phyloP scores from a whole-genome alignment of 495 filamentous ascomycete species.

The Penicillium cosmopolitanum region DNA sequence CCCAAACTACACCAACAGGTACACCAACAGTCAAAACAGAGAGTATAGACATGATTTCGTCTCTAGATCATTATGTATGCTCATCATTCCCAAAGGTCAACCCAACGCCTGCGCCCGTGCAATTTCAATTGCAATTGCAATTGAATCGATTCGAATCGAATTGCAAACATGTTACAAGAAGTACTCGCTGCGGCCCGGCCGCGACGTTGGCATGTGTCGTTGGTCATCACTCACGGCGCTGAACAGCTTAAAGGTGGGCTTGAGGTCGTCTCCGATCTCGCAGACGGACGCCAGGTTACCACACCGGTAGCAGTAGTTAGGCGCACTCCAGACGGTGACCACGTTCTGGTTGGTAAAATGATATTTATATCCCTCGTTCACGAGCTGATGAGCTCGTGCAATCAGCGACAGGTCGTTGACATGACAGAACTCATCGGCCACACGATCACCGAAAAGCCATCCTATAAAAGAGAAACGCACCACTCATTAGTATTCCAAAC shows the following conservation, averaged over 20 bases:
- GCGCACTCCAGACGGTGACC: constrained; percentile 98
- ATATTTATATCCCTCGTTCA: constrained; percentile 98
- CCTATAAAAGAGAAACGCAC: constrained; percentile 38
- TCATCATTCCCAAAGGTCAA: constrained; percentile 16
- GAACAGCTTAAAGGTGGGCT: constrained; percentile 93
- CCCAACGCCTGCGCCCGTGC: constrained; percentile 49
- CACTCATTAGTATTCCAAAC: background rate
- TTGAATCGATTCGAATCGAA: too few relatives aligned
- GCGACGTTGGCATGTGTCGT: constrained; percentile 79
- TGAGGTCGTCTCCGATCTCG: constrained; percentile 82
- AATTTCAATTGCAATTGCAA: constrained; percentile 25
- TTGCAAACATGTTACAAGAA: constrained; percentile 69
- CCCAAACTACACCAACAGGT: background rate
- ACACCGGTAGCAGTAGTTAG: constrained; percentile 98
- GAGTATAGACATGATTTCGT: constrained; percentile 27
- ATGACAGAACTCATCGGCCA: constrained; percentile 98
- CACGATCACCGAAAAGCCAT: constrained; percentile 97
- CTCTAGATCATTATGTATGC: constrained; percentile 46
- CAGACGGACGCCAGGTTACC: constrained; percentile 97
- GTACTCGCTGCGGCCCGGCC: constrained; percentile 87
- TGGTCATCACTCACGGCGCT: constrained; percentile 90
- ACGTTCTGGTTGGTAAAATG: constrained; percentile 95
- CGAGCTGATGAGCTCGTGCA: constrained; percentile 92
- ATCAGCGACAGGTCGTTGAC: constrained; percentile 95
- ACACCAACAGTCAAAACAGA: background rate